Conservation (phyloP, 2,329 filamentous ascomycete species). For the Blastomyces gilchristii region DNA sequence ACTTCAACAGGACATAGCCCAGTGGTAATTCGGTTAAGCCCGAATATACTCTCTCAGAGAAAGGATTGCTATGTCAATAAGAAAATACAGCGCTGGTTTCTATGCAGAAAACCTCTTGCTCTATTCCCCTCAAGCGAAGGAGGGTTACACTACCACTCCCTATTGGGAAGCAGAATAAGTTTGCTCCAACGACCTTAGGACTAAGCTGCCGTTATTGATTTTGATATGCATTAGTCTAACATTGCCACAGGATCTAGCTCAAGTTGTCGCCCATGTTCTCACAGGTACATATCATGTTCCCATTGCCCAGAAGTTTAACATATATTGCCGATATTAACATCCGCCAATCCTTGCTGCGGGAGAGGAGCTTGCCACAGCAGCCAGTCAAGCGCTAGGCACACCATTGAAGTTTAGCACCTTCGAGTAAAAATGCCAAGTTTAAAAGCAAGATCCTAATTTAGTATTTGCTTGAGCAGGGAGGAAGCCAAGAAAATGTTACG, state of each 20-base stretch:
- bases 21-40: conserved; percentile 37
- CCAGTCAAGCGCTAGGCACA: conserved; percentile 36
- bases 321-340: not conserved
- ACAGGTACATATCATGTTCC: conserved; percentile 29
- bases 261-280: conserved; percentile 40
- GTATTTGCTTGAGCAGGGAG: conserved; percentile 11
- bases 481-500: conserved; percentile 31
- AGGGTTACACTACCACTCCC: conserved; percentile 38
- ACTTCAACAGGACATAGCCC: conserved; percentile 35
- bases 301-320: not conserved
- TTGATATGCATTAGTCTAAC: not conserved
- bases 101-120: conserved; percentile 45
- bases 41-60: not conserved
- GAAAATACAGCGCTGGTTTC: conserved; percentile 36
- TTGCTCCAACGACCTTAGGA: conserved; percentile 41
- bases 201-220: conserved; percentile 22
- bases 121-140: conserved; percentile 38
- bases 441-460: not conserved
- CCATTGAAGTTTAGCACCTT: conserved; percentile 36
- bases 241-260: conserved; percentile 36
- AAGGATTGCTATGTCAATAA: not conserved
- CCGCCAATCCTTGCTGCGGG: conserved; percentile 38
- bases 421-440: not conserved
- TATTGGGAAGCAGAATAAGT: conserved; percentile 40
- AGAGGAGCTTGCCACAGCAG: conserved; percentile 38